Base-by-base conservation (phyloP, 129 eudicot species). In the Lactuca sativa region DNA sequence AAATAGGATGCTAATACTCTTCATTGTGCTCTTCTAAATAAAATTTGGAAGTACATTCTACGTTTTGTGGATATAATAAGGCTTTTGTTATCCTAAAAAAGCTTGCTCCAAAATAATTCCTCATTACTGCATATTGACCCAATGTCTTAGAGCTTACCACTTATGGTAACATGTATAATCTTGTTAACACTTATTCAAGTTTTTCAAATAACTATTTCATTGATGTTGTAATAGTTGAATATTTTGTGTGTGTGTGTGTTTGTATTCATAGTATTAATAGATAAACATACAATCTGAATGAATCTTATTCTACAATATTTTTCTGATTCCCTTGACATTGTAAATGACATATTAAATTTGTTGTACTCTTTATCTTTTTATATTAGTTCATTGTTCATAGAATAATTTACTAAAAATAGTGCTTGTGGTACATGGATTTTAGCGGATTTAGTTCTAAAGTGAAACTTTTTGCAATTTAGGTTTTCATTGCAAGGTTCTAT, bases 311-410 rank as follows among this genome's bases (percentile, higher is more conserved):
- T n/a, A n/a, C n/a, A n/a, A n/a, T n/a, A n/a, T n/a, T n/a, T n/a
- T n/a, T n/a, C n/a, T n/a, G n/a, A n/a, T n/a, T n/a, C n/a, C n/a
- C n/a, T n/a, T n/a, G n/a, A n/a, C n/a, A n/a, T n/a, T n/a, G n/a
- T n/a, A n/a, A n/a, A n/a, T n/a, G n/a, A n/a, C n/a, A n/a, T n/a
- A n/a, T n/a, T n/a, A n/a, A n/a, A n/a, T n/a, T n/a, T n/a, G n/a
- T n/a, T 30, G 86, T 83, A 32, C 38, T 75, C 54, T 43, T 43
- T 66, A 44, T 17, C 14, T 40, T 38, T 10, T n/a, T n/a, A 25
- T n/a, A n/a, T n/a, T n/a, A n/a, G n/a, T n/a, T n/a, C n/a, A 38
- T 59, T 52, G 11, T 18, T 21, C 15, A 61, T 52, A 59, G 21
- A 32, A 21, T 59, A 59, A 59, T 2, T 13, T 33, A 13, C 43